phyloP scores from a whole-genome alignment of 805 yeast species.

The Saturnispora zaruensis region DNA sequence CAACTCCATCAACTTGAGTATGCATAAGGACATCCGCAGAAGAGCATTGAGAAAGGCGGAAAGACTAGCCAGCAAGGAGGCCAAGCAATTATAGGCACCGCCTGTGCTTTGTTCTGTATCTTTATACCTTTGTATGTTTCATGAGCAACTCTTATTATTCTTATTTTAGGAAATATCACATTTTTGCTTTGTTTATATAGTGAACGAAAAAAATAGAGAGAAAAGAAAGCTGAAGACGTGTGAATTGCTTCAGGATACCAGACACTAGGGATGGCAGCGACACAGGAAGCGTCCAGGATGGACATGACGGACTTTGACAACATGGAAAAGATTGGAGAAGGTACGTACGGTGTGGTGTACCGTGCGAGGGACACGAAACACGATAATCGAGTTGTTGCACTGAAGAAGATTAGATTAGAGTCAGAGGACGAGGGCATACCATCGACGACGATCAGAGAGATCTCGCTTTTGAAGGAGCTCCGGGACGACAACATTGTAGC shows the following conservation, averaged over 20 bases:
- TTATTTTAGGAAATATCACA: not conserved
- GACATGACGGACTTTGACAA: constrained; percentile 89
- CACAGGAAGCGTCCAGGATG: constrained; percentile 33
- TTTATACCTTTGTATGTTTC: not conserved
- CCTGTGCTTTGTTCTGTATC: not conserved
- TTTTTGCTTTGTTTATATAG: not conserved
- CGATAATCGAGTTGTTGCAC: constrained; percentile 89
- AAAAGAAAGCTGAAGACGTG: not conserved
- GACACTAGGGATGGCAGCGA: constrained; percentile 1
- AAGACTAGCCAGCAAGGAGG: constrained; percentile 26
- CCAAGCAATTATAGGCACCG: not conserved
- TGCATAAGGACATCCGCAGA: constrained; percentile 73
- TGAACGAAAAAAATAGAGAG: not conserved
- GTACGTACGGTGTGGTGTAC: constrained; percentile 96
- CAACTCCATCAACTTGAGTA: constrained; percentile 54
- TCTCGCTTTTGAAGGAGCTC: constrained; percentile 87
- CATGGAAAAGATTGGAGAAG: constrained; percentile 95
- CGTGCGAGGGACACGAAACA: constrained; percentile 86
- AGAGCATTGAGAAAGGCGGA: constrained; percentile 78
- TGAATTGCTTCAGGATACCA: not conserved
- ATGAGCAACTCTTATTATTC: not conserved
- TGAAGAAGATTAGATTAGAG: constrained; percentile 90
- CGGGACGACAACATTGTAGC: constrained; percentile 90
- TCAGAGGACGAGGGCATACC: constrained; percentile 99
- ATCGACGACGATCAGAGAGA: constrained; percentile 94